Conservation (phyloP, 345 rosid genomes). For the Brassica carinata region DNA sequence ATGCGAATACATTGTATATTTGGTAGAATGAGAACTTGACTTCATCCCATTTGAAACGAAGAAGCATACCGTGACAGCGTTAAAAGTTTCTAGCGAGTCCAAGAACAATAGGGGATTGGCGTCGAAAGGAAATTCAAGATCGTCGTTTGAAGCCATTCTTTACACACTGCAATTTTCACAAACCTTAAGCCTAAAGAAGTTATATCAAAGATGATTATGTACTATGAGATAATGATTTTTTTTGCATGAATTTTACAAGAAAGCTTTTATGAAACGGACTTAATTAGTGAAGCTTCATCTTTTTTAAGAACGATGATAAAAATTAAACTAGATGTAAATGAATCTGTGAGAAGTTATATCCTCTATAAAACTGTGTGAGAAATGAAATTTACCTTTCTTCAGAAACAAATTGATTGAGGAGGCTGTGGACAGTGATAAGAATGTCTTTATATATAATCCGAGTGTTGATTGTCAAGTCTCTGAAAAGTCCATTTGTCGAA, state of each 20-base stretch:
- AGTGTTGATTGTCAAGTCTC: not conserved
- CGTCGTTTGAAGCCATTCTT: slow-evolving; percentile 24
- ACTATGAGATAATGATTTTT: not conserved
- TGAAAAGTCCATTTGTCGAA: not conserved
- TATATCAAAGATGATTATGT: not conserved
- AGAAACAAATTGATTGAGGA: not conserved
- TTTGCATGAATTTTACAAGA: not conserved
- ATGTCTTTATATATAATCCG: not conserved
- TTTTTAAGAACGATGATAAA: not conserved
- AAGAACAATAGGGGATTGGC: not conserved
- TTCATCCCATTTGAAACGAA: not conserved
- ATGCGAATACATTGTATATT: not conserved
- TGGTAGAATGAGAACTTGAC: not conserved
- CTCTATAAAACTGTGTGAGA: not conserved
- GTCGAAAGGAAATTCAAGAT: not conserved
- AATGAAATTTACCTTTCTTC: not conserved
- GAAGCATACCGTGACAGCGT: slow-evolving; percentile 13
- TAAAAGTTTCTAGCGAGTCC: not conserved
- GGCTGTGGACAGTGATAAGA: not conserved
- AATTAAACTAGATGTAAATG: not conserved
- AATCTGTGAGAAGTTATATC: not conserved
- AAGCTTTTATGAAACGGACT: not conserved
- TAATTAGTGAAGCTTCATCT: not conserved
- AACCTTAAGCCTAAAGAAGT: not conserved
- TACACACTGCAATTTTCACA: slow-evolving; percentile 24